Evolutionary conservation across 805 yeast genomes (phyloP), one percentile per base, ranked within the genome.

Genomic region (Teunomyces lycoperdinae): DNA sequence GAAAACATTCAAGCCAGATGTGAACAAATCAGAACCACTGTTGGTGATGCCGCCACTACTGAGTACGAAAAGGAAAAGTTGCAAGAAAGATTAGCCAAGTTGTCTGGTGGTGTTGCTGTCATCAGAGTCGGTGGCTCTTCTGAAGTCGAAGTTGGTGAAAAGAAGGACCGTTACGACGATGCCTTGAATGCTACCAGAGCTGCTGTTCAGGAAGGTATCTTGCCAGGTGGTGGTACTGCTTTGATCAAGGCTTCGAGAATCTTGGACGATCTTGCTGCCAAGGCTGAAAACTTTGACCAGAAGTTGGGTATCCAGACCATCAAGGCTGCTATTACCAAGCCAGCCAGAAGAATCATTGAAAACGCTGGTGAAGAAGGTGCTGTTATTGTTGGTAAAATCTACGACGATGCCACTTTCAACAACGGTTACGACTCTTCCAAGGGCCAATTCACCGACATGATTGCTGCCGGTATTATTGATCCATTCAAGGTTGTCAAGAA

Each of bases 201-300:
- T 50, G 99, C 99, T 56, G 96, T 94, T 55, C 92, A 92, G 74
- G 96, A 89, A 74, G 99, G 99, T 75, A 90, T 94, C 66, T 80
- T 94, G 58, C 99, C 99, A 66, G 99, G 99, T 77, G 99, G 99
- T 70, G 99, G 99, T 75, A 89, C 97, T 57, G 99, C 99, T 49
- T 80, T 94, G 65, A 80, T 89, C 63, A 94, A 94, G 81, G 97
- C 98, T 44, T 81, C 95, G 46, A 78, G 82, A 60, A 70, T 84
- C 53, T 79, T 94, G 62, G 89, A 83, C 55, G 76, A 69, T 17
- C 83, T 88, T 54, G 77, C 83, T 69, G 80, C 87, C 53, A 86
- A 78, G 31, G 75, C 76, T 42, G 66, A 54, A 28, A 94, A 94
- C 83, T 94, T 94, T 64, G 98, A 94, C 77, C 97, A 91, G 75